A percentile compares a stretch with the other conserved stretches of the same genome.
Conservation (phyloP, 2,329 filamentous ascomycete genomes). For the Esteya vermicola region DNA sequence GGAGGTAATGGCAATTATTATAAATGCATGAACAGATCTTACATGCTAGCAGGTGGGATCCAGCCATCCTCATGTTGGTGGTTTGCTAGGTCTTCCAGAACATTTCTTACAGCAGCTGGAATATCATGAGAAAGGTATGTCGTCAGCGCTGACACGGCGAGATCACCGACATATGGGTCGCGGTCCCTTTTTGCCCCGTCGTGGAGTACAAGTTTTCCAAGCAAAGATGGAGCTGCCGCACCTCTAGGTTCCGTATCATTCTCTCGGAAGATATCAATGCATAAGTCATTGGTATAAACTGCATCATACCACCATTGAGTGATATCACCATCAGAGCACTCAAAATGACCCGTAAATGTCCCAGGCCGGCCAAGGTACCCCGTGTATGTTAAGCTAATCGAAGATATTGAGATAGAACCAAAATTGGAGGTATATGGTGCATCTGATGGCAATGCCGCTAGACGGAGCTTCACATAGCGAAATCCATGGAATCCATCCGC, state of each 20-base stretch:
- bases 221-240: slow-evolving; percentile 25
- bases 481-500: slow-evolving; percentile 38
- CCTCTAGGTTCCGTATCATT: slow-evolving; percentile 34
- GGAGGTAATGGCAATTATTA: not conserved
- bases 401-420: slow-evolving; percentile 28
- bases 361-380: slow-evolving; percentile 31
- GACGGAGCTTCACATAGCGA: slow-evolving; percentile 32
- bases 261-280: slow-evolving; percentile 27
- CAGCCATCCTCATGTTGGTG: slow-evolving; percentile 36
- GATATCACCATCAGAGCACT: slow-evolving; percentile 32
- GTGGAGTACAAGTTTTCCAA: slow-evolving; percentile 30
- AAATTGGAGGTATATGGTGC: slow-evolving; percentile 26
- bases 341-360: slow-evolving; percentile 35
- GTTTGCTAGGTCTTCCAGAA: slow-evolving; percentile 31
- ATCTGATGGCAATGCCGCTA: slow-evolving; percentile 28
- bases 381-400: slow-evolving; percentile 26
- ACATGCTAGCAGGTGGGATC: slow-evolving; percentile 40
- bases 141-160: slow-evolving; percentile 33
- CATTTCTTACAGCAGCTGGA: slow-evolving; percentile 25
- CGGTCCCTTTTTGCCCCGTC: slow-evolving; percentile 38
- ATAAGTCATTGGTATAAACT: slow-evolving; percentile 36
- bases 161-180: slow-evolving; percentile 37
- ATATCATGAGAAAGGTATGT: slow-evolving; percentile 31
- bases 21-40: slow-evolving; percentile 12
- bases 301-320: slow-evolving; percentile 40